A percentile compares a stretch with the other conserved stretches of the same genome.
These are phyloP conservation scores for Hanseniaspora clermontiae DNA, from an alignment of 805 yeast genomes.

Conservation along the genomic window DNA sequence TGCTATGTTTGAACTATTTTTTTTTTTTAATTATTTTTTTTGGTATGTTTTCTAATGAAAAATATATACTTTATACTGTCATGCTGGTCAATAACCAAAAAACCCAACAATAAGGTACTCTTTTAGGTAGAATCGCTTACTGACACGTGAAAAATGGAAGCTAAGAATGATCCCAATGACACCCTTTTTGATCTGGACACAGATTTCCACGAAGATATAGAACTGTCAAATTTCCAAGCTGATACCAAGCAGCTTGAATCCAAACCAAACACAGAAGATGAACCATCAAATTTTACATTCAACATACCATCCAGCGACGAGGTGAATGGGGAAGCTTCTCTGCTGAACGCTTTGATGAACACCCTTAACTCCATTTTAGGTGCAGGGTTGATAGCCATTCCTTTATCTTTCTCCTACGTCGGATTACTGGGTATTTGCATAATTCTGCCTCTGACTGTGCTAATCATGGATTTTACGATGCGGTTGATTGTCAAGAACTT, in stretches of 20 bases:
- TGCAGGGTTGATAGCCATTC: slow-evolving; percentile 91
- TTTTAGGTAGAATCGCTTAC: too few species aligned
- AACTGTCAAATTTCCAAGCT: neutral
- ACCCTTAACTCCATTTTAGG: slow-evolving; percentile 94
- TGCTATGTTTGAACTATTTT: too few species aligned
- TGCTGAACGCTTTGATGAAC: slow-evolving; percentile 88
- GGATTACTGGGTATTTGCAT: slow-evolving; percentile 68
- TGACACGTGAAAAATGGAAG: neutral
- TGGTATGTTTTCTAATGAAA: too few species aligned
- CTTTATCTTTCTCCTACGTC: slow-evolving; percentile 69
- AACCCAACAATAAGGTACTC: too few species aligned
- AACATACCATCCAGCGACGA: slow-evolving; percentile 14
- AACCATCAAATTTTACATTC: neutral
- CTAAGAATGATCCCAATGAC: neutral
- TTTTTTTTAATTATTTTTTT: too few species aligned
- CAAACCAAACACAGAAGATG: neutral
- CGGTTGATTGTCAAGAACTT: slow-evolving; percentile 71
- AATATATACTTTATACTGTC: too few species aligned
- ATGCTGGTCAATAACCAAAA: too few species aligned
- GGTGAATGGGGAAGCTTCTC: slow-evolving; percentile 36
- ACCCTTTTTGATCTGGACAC: slow-evolving; percentile 1
- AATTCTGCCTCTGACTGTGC: slow-evolving; percentile 45
- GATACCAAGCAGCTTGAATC: neutral
- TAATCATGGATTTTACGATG: slow-evolving; percentile 79
- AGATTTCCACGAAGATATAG: slow-evolving; percentile 3